phyloP scores from a whole-genome alignment of 2,329 filamentous ascomycete species.

The Calonectria henricotiae region DNA sequence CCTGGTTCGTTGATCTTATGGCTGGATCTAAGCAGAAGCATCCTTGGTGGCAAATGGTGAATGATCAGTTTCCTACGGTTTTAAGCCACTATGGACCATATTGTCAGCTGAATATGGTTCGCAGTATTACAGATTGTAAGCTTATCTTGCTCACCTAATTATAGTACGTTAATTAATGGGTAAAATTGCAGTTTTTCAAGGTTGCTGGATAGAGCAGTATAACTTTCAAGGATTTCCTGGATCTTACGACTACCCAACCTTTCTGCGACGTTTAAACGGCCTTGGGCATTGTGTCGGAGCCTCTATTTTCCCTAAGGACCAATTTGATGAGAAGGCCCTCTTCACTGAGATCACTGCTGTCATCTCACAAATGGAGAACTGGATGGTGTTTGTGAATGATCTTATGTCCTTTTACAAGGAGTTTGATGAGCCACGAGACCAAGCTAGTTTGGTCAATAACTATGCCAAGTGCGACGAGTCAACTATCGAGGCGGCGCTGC shows the following conservation, averaged over 20 bases:
- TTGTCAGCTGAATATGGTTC: background rate
- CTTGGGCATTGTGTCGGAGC: conserved; percentile 5
- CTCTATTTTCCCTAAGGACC: conserved; percentile 8
- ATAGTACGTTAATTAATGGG: background rate
- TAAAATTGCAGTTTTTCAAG: background rate
- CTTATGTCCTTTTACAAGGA: conserved; percentile 21
- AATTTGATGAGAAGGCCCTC: conserved; percentile 2
- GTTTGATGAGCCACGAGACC: conserved; percentile 17
- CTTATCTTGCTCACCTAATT: too few relatives aligned
- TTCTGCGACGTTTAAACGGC: background rate
- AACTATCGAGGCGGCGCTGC: background rate
- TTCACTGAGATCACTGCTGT: conserved; percentile 10
- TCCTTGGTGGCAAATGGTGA: conserved; percentile 16
- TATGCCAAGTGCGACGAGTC: background rate
- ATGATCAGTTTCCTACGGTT: background rate
- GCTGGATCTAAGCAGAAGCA: conserved; percentile 3
- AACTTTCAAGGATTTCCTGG: conserved; percentile 11
- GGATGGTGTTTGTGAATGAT: conserved; percentile 4
- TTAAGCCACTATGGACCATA: conserved; percentile 14
- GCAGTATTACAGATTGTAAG: conserved; percentile 4
- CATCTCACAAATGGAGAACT: conserved; percentile 12
- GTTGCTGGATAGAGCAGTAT: conserved; percentile 14
- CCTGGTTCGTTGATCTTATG: background rate
- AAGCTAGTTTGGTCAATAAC: conserved; percentile 4
- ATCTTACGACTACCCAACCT: background rate